Evolutionary conservation across 163 green algal species (phyloP).

Genomic region (Trebouxiophyceae sp.): DNA sequence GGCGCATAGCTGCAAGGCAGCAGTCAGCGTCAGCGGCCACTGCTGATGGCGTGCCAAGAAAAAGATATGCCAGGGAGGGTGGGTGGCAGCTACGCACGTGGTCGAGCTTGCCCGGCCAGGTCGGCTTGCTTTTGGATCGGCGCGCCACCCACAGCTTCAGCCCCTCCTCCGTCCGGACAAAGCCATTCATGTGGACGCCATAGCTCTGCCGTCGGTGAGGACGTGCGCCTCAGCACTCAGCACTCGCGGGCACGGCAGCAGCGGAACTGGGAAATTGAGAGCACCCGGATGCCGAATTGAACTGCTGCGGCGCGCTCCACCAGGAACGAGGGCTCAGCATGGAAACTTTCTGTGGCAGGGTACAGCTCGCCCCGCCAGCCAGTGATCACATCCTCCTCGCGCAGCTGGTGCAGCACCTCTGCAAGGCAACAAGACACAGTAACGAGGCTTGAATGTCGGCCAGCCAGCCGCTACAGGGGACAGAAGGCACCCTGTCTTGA

Average conservation of each 20-base stretch:
- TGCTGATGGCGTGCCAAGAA: no score
- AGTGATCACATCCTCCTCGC: constrained; percentile 43
- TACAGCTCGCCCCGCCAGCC: constrained; percentile 90
- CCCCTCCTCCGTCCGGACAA: constrained; percentile 24
- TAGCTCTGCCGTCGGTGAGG: constrained; percentile 21
- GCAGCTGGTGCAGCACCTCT: constrained; percentile 18
- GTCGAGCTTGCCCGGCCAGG: constrained; percentile 89
- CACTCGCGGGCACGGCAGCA: not conserved
- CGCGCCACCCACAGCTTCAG: constrained; percentile 81
- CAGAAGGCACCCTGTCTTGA: not conserved
- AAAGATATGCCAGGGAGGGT: not conserved
- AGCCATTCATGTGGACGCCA: constrained; percentile 84
- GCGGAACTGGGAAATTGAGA: not conserved
- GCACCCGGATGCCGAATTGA: constrained; percentile 68
- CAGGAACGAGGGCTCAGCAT: constrained; percentile 50
- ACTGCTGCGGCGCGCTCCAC: constrained; percentile 72
- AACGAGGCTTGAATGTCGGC: not conserved
- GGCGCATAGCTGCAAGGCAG: constrained; percentile 30
- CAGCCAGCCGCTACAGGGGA: not conserved
- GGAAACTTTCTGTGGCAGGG: constrained; percentile 54
- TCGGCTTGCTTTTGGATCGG: constrained; percentile 71
- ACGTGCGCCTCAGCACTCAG: not conserved
- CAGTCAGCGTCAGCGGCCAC: no score
- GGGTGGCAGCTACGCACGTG: constrained; percentile 56
- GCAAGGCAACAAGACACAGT: no score